Conservation (phyloP, 2,329 filamentous ascomycete species). For the Onygenales sp. region DNA sequence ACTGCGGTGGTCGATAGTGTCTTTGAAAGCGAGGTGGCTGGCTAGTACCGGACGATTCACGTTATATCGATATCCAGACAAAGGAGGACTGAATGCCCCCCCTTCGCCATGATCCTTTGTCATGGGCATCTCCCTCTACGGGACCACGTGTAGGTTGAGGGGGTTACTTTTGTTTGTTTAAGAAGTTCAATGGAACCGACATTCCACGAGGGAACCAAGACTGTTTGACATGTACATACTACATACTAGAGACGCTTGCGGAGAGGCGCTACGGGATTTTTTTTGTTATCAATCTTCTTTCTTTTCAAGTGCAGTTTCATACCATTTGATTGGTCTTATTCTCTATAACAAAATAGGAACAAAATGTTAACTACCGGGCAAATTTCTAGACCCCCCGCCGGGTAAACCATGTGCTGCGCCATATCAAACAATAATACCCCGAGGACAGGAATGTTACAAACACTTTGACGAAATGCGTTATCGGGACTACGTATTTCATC, state of each 20-base stretch:
- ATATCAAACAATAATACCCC: too few relatives aligned
- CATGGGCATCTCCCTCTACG: not conserved
- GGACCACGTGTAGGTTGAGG: not conserved
- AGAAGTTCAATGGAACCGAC: not conserved
- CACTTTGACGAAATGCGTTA: too few relatives aligned
- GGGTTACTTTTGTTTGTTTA: not conserved
- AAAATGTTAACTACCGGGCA: too few relatives aligned
- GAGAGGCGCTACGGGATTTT: not conserved
- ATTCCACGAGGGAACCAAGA: not conserved
- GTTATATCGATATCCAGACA: not conserved
- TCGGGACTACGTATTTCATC: too few relatives aligned
- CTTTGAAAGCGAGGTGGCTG: not conserved
- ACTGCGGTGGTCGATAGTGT: not conserved
- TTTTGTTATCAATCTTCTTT: not conserved
- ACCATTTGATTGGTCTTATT: too few relatives aligned
- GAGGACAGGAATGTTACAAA: too few relatives aligned
- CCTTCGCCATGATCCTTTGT: not conserved
- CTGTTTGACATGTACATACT: conserved; percentile 2
- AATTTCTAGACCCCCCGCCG: too few relatives aligned
- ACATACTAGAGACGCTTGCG: conserved; percentile 1
- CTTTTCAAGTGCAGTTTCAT: not conserved
- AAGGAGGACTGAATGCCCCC: not conserved
- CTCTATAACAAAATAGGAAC: too few relatives aligned
- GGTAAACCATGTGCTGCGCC: too few relatives aligned
- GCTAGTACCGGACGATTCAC: not conserved